These are phyloP conservation scores for Aspergillus novofumigatus DNA, from an alignment of 2,329 filamentous ascomycete genomes.

Conservation along the genomic window DNA sequence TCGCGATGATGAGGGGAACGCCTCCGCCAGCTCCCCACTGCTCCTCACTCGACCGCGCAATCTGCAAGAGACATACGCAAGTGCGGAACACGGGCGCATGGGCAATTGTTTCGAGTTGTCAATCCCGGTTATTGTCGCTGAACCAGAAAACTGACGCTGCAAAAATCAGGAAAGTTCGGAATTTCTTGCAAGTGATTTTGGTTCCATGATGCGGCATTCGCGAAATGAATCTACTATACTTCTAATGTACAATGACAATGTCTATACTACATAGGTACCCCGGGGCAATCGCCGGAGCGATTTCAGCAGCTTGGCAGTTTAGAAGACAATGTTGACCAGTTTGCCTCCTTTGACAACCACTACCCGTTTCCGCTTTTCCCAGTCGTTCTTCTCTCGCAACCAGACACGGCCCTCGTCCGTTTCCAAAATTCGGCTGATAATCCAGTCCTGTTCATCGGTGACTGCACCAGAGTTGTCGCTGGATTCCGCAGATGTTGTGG, in stretches of 20 bases:
- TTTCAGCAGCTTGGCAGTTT: constrained; percentile 7
- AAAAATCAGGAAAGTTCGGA: too few relatives aligned
- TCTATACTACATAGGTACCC: constrained; percentile 1
- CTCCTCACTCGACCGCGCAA: neutral
- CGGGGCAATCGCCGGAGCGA: neutral
- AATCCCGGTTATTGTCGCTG: neutral
- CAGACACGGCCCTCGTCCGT: constrained; percentile 58
- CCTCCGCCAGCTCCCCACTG: constrained; percentile 3
- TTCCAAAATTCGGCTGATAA: constrained; percentile 58
- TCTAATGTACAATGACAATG: constrained; percentile 1
- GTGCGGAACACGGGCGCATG: neutral
- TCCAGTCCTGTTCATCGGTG: constrained; percentile 52
- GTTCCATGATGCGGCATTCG: neutral
- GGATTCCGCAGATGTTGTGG: constrained; percentile 24
- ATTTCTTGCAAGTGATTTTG: neutral
- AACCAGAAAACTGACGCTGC: neutral
- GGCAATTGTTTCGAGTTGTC: neutral
- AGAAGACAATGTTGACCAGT: constrained; percentile 70
- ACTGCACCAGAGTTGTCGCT: constrained; percentile 13
- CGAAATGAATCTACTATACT: neutral
- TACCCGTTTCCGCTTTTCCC: constrained; percentile 55
- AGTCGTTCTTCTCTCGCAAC: constrained; percentile 49
- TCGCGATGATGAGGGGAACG: constrained; percentile 10
- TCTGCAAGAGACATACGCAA: neutral
- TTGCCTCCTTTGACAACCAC: constrained; percentile 65